phyloP scores from a whole-genome alignment of 139 green algal genomes.

The Chlorella vulgaris region DNA sequence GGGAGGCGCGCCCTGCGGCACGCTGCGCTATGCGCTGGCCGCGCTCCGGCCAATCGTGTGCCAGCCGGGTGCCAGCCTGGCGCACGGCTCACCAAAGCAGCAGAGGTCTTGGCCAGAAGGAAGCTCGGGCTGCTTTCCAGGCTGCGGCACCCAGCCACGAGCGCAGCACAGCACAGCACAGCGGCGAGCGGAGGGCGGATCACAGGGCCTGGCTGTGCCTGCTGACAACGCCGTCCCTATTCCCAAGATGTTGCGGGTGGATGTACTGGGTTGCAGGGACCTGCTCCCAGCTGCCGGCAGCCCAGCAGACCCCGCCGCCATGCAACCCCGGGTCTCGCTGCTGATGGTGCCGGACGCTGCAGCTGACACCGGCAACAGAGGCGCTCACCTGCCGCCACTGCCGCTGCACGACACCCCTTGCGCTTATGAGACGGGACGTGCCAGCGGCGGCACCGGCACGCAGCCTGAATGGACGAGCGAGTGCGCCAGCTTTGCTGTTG shows the following conservation, averaged over 20 bases:
- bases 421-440: background rate
- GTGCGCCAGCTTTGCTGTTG: background rate
- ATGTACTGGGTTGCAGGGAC: background rate
- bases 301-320: background rate
- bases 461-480: background rate
- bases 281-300: background rate
- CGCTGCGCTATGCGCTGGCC: background rate
- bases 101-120: too few relatives aligned
- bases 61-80: background rate
- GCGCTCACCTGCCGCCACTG: too few relatives aligned
- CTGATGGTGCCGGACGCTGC: background rate
- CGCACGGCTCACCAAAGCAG: background rate
- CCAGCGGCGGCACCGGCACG: background rate
- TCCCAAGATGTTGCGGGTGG: slow-evolving; percentile 1
- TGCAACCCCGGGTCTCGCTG: background rate
- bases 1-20: background rate
- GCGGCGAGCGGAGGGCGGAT: background rate
- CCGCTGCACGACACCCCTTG: too few relatives aligned
- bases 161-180: background rate
- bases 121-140: too few relatives aligned
- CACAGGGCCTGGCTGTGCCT: background rate
- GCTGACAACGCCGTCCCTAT: too few relatives aligned
- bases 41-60: background rate
- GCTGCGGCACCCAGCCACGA: too few relatives aligned
- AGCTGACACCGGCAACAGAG: too few relatives aligned